Evolutionary conservation across 106 monocot species (phyloP).

Genomic region (Xerophyta viscosa): DNA sequence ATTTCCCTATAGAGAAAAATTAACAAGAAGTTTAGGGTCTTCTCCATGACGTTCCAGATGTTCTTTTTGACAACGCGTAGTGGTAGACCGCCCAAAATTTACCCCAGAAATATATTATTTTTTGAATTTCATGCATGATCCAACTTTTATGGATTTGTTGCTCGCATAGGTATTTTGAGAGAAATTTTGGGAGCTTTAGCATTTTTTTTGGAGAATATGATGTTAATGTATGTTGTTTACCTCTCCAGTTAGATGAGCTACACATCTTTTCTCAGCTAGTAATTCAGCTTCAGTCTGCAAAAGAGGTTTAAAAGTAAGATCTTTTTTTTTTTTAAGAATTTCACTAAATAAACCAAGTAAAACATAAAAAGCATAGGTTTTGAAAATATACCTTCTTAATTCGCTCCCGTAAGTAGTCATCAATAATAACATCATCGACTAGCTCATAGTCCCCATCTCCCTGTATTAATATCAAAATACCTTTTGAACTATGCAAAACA

Average conservation of each 20-base stretch:
- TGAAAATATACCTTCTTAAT: slow-evolving; percentile 58
- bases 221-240: slow-evolving; percentile 26
- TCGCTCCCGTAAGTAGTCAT: slow-evolving; percentile 69
- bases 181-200: not conserved
- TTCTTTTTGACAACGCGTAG: no score
- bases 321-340: no score
- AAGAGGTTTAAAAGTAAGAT: slow-evolving; percentile 1
- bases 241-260: slow-evolving; percentile 97
- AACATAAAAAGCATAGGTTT: not conserved
- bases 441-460: slow-evolving; percentile 98
- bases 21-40: no score
- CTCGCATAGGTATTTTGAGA: no score
- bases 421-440: slow-evolving; percentile 62
- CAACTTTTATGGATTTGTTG: no score
- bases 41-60: no score
- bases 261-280: slow-evolving; percentile 97
- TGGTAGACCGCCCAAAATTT: no score
- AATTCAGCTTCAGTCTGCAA: slow-evolving; percentile 85
- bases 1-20: slow-evolving; percentile 46
- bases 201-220: not conserved
- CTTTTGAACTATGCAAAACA: not conserved
- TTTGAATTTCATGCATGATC: no score
- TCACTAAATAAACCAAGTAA: no score
- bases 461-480: no score
- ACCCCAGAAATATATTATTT: no score